Percentiles rank a stretch among this genome's conserved stretches.
phyloP scores from a whole-genome alignment of 164 flowering plant species.

The Kalanchoe fedtschenkoi region DNA sequence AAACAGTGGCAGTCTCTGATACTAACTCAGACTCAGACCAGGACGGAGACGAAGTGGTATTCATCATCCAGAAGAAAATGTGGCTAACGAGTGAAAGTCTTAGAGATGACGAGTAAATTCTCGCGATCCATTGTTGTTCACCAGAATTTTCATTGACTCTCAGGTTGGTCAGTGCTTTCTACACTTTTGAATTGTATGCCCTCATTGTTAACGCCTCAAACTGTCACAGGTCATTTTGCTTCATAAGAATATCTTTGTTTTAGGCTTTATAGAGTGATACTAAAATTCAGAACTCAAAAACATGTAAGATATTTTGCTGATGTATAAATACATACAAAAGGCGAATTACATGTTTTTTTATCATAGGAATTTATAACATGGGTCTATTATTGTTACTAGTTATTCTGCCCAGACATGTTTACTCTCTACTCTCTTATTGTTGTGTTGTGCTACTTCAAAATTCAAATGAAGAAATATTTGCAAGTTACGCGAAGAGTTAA shows the following conservation, averaged over 20 bases:
- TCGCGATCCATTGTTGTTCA: neutral
- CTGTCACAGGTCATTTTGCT: neutral
- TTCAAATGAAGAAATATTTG: too few species aligned
- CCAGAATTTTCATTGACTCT: neutral
- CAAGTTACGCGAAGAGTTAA: too few species aligned
- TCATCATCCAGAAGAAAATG: conserved; percentile 59
- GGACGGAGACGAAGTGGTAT: conserved; percentile 41
- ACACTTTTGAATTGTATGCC: neutral
- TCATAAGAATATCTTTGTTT: neutral
- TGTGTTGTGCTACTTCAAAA: too few species aligned
- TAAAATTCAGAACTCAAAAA: neutral
- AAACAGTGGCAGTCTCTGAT: conserved; percentile 36
- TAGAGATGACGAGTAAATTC: conserved; percentile 29
- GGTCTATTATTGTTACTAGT: too few species aligned
- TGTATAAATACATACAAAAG: neutral
- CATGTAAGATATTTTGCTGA: neutral
- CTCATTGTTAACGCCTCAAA: neutral
- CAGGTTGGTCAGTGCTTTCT: neutral
- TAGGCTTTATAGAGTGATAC: neutral
- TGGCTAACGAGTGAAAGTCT: conserved; percentile 51
- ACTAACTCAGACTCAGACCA: conserved; percentile 26
- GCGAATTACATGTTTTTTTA: neutral
- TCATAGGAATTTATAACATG: neutral
- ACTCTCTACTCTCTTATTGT: too few species aligned
- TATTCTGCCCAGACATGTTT: neutral